Base-by-base conservation (phyloP, 2,329 filamentous ascomycete genomes). In the Fusarium virguliforme region DNA sequence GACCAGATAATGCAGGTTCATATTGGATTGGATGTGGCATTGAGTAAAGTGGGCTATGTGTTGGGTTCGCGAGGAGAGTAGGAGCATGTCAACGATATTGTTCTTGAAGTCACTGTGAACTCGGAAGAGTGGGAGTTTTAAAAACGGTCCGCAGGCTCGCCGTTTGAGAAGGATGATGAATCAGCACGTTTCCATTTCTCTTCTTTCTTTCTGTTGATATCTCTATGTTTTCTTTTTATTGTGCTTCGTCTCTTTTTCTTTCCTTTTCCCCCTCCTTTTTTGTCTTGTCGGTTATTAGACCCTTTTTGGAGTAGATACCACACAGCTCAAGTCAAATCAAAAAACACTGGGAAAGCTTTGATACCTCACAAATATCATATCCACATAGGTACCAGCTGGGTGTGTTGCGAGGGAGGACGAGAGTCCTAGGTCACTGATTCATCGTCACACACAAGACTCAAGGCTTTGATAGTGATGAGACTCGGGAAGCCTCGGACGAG, bases 121-220 rank as follows among this genome's bases (percentile, higher is more conserved):
- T 57, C 43, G 50, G 28, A 54, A 63, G 62, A 22, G 60, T 46
- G 53, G 57, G 30, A 30, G 54, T 66, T 48, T 60, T n/a, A 24
- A 30, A 18, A 62, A 70, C 65, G 70, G 62, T 56, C 30, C 54
- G 67, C 67, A 65, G 69, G 71, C 70, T 64, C 67, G 61, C 62
- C 59, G 67, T 73, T 67, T 61, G 18, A 37, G 53, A 59, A 35
- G 30, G 41, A 57, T 51, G 37, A 41, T 30, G 43, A 56, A 61
- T 58, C 18, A 51, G 56, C 46, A 51, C 35, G 30, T 56, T 37
- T 30, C 68, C 60, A 60, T 38, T 50, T 64, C 38, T 60, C 56
- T 43, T 46, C 4, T 18, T 15, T 32, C 57, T 43, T 57, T 30
- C 18, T 26, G 24, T 50, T 30, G 8, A 30, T 30, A 24, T 57